Evolutionary conservation across 2,329 filamentous ascomycete species (phyloP), one percentile per base, ranked within the genome.

Genomic region (Cercospora sojina): DNA sequence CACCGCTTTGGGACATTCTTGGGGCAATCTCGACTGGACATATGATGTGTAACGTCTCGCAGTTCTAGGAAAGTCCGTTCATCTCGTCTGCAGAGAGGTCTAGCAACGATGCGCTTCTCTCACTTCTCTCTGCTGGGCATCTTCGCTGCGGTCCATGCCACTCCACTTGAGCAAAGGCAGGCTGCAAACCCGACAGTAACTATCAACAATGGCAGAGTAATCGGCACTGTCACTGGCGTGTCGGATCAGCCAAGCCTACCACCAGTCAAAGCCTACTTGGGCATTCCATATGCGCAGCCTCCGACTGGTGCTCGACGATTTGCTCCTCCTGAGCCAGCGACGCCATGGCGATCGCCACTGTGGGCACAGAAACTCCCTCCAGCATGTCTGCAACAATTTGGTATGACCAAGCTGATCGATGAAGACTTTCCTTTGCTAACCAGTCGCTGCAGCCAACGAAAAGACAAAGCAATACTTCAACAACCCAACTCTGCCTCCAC

Each of bases 351-450:
- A 2, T 59, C 35, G 12, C 64, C 67, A 7, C 59, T 69, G 7
- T 18, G 47, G 12, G 70, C 69, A 25, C 66, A 69, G 27, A 65
- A 20, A 0, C 35, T 67, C 0, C 67, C 62, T 9, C 68, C 70
- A 12, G 63, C 65, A n/a, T 72, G 69, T 65, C 69, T 71, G 41
- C 70, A 72, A 58, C 69, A 72, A 53, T 72, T 70, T 58, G 20
- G 59, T 62, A 51, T 12, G 47, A 27, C 7, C 13, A 51, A 16
- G 2, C 29, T 13, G 1, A 2, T 35, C 18, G 27, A 27, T 8
- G 9, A 5, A 23, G n/a, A 29, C 9, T n/a, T 35, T 0, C 38
- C 27, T 10, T 0, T 53, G n/a, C 59, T 51, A 10, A 51, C 2
- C 9, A 23, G 1, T 31, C 43, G 23, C n/a, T 58, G 18, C 38